Evolutionary conservation across 371 early-diverging fungal genomes (phyloP).

Genomic region (Parasitella parasitica): DNA sequence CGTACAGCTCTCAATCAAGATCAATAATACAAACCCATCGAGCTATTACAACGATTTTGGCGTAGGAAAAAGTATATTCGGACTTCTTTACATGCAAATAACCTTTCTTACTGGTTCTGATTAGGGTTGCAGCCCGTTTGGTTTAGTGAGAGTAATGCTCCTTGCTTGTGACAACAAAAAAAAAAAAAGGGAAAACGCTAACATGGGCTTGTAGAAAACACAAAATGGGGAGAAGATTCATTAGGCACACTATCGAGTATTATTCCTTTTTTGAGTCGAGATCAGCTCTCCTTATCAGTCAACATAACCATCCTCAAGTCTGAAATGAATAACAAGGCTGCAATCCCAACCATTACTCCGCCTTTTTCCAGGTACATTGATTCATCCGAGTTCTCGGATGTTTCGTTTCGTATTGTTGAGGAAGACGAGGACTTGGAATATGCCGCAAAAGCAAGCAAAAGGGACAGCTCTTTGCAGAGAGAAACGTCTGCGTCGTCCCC

Average conservation of each 20-base stretch:
- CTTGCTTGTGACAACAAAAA: background rate
- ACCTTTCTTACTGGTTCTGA: background rate
- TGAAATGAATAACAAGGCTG: constrained; percentile 30
- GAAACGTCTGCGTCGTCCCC: background rate
- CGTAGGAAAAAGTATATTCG: constrained; percentile 26
- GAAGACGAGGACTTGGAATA: constrained; percentile 4
- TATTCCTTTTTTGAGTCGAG: constrained; percentile 42
- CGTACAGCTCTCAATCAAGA: constrained; percentile 46
- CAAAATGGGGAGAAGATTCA: constrained; percentile 58
- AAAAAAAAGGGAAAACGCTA: no score
- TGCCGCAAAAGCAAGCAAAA: background rate
- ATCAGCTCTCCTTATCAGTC: constrained; percentile 51
- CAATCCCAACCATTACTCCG: background rate
- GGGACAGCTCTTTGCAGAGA: background rate
- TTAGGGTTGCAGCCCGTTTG: constrained; percentile 44
- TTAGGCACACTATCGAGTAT: constrained; percentile 43
- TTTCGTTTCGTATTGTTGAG: constrained; percentile 47
- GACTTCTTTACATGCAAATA: background rate
- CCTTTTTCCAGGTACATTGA: constrained; percentile 51
- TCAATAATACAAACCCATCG: constrained; percentile 50
- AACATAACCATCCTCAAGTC: constrained; percentile 56
- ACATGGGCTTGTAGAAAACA: constrained; percentile 29
- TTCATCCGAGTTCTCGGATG: constrained; percentile 55
- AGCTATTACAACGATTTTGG: constrained; percentile 49
- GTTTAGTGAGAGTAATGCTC: constrained; percentile 42